These are phyloP conservation scores for Leucocoprinus leucothites DNA, from an alignment of 768 basidiomycete genomes.

Conservation along the genomic window DNA sequence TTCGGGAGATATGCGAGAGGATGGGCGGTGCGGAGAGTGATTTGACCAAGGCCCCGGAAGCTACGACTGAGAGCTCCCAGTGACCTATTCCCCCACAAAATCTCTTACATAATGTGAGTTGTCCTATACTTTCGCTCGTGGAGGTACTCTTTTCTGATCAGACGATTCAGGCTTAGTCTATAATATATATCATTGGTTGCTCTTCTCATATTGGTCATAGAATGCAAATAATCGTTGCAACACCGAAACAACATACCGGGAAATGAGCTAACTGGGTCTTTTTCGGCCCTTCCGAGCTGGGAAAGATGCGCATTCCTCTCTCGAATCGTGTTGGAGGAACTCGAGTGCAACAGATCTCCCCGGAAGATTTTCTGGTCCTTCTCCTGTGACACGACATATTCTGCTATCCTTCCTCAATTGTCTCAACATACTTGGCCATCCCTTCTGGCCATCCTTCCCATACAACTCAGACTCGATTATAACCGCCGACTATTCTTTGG, in stretches of 20 bases:
- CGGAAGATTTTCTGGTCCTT: neutral
- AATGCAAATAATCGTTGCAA: neutral
- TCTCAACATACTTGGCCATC: too few species aligned
- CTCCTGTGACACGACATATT: neutral
- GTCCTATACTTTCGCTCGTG: neutral
- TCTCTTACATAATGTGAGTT: constrained; percentile 22
- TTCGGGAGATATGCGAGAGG: constrained; percentile 34
- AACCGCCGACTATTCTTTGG: too few species aligned
- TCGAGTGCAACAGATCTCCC: neutral
- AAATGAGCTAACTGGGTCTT: too few species aligned
- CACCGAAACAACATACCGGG: neutral
- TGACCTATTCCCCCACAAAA: neutral
- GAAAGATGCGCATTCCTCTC: neutral
- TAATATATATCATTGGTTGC: constrained; percentile 3
- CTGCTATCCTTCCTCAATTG: too few species aligned
- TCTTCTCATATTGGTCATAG: neutral
- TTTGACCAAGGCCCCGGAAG: neutral
- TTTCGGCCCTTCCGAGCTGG: neutral
- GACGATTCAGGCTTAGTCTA: constrained; percentile 1
- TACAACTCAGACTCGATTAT: too few species aligned
- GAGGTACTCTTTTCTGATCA: neutral
- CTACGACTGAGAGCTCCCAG: neutral
- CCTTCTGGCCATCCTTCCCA: too few species aligned
- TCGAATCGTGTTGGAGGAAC: too few species aligned
- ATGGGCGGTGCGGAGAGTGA: constrained; percentile 48